These are phyloP conservation scores for Botrytis galanthina DNA, from an alignment of 2,329 filamentous ascomycete genomes.

Conservation along the genomic window DNA sequence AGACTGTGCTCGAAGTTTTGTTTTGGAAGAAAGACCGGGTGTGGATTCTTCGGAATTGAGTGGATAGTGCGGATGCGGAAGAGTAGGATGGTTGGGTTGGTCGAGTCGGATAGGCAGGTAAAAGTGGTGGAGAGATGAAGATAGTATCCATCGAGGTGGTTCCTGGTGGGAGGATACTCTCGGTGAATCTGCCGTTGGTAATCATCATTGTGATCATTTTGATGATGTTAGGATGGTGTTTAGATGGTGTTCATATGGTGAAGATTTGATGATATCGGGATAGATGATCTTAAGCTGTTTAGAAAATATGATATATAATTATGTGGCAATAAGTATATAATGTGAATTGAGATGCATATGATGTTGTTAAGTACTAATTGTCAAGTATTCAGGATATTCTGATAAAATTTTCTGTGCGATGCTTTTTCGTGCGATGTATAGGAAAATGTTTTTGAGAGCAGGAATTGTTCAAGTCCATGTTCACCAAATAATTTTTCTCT, in stretches of 20 bases:
- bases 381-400: background rate
- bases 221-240: background rate
- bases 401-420: background rate
- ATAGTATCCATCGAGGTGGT: background rate
- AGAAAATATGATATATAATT: background rate
- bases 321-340: background rate
- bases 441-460: background rate
- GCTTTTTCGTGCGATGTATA: background rate
- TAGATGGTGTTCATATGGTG: background rate
- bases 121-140: background rate
- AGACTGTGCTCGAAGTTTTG: background rate
- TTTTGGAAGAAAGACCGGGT: background rate
- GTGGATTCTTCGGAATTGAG: background rate
- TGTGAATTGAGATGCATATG: background rate
- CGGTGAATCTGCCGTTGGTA: background rate
- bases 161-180: background rate
- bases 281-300: background rate
- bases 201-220: background rate
- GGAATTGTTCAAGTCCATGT: background rate
- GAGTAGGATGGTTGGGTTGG: background rate
- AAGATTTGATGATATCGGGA: background rate
- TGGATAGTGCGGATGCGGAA: background rate
- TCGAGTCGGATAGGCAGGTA: background rate
- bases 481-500: background rate
- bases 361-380: background rate